phyloP scores from a whole-genome alignment of 1,284 basidiomycete genomes.

The Ceratobasidium sp. region DNA sequence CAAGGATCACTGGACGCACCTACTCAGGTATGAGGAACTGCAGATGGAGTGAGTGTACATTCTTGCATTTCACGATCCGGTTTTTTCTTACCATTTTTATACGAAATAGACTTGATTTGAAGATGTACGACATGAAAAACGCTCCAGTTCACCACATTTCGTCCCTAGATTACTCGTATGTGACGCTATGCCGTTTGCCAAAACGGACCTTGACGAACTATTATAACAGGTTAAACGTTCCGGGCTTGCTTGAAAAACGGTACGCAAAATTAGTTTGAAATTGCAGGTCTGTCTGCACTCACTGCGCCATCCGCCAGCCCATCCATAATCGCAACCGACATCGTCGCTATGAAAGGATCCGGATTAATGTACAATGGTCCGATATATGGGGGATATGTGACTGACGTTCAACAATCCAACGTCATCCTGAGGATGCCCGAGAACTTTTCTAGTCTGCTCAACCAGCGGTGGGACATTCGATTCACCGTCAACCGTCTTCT shows the following conservation, averaged over 20 bases:
- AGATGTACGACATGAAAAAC: constrained; percentile 61
- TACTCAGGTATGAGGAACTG: constrained; percentile 46
- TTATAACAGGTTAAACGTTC: constrained; percentile 59
- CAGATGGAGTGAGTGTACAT: constrained; percentile 47
- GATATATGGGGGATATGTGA: constrained; percentile 66
- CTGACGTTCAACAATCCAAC: constrained; percentile 58
- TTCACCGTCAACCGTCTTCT: constrained; percentile 65
- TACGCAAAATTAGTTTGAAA: not conserved
- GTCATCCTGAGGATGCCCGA: constrained; percentile 62
- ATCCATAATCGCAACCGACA: constrained; percentile 41
- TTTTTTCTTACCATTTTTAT: not conserved
- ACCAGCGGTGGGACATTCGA: constrained; percentile 57
- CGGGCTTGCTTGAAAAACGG: constrained; percentile 67
- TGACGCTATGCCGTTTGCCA: not conserved
- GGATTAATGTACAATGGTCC: constrained; percentile 63
- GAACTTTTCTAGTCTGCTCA: constrained; percentile 55
- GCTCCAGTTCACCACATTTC: constrained; percentile 51
- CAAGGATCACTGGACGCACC: constrained; percentile 28
- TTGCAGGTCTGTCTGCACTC: constrained; percentile 53
- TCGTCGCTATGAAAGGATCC: constrained; percentile 59
- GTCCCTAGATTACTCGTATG: constrained; percentile 47
- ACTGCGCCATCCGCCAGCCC: constrained; percentile 62
- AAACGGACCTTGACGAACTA: not conserved
- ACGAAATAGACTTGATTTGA: constrained; percentile 55
- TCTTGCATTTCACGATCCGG: constrained; percentile 46